Base-by-base conservation (phyloP, 345 rosid species). In the rapeseed (Brassica napus) region DNA sequence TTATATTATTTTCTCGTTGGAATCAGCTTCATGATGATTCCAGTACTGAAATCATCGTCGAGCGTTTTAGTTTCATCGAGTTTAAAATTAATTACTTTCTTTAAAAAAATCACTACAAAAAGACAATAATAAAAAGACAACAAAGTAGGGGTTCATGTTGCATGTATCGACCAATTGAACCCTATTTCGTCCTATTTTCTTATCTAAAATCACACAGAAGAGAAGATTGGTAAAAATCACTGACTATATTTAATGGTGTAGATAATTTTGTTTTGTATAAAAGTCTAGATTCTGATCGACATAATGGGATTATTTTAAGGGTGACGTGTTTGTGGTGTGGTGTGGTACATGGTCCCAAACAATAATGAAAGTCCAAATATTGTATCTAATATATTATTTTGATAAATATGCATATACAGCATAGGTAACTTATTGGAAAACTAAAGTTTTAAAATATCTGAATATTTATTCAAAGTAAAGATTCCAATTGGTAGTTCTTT, bases 241-340 rank as follows among this genome's bases (percentile, higher is more conserved):
- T 35, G 15, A 26, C 26, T 47, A 70, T 16, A 15, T 35, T 12
- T 26, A 54, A 16, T 11, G 14, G 42, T 26, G n/a, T n/a, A 31
- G 74, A 69, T 61, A 47, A 34, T 31, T 63, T 30, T 2, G 12
- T 18, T 32, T 39, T 68, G 4, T 42, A 21, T 59, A n/a, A 44
- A 60, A 8, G 55, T 63, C 3, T 39, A 71, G 69, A 77, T 77
- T 77, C 71, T 55, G 71, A 77, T 63, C 18, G 65, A 26, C 59
- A 63, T 63, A 62, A 54, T 15, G 14, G 28, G 8, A 16, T 44
- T 60, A 11, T 68, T 76, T 60, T 12, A 54, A 63, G 71, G 81
- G 76, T 77, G 76, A 77, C 71, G 76, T 77, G 63, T 32, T 58
- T 77, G 52, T 68, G 65, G 73, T 24, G 37, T 62, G 69, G 68